Percentiles rank a stretch among this genome's conserved stretches.
Evolutionary conservation across 1,139 yeast genomes (phyloP).

Genomic region (Pichia sp.): DNA sequence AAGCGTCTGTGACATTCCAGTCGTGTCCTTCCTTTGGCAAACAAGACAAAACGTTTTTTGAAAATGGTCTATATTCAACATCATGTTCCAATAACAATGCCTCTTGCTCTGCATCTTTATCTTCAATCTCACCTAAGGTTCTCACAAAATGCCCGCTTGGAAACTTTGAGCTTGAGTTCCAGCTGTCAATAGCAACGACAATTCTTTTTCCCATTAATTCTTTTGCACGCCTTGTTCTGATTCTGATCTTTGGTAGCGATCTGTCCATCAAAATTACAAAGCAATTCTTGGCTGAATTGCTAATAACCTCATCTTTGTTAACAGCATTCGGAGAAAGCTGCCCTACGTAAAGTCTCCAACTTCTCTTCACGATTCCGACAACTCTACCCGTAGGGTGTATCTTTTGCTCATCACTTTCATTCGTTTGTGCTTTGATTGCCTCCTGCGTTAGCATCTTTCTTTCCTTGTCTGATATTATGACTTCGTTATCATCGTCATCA

Average conservation of each 20-base stretch:
- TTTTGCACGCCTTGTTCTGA: slow-evolving; percentile 79
- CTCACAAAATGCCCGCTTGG: slow-evolving; percentile 97
- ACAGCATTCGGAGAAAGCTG: slow-evolving; percentile 83
- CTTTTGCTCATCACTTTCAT: slow-evolving; percentile 38
- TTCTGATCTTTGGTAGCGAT: slow-evolving; percentile 80
- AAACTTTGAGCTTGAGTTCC: slow-evolving; percentile 80
- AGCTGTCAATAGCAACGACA: slow-evolving; percentile 85
- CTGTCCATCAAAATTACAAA: slow-evolving; percentile 87
- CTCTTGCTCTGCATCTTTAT: slow-evolving; percentile 94
- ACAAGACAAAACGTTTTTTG: slow-evolving; percentile 87
- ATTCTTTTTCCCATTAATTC: slow-evolving; percentile 83
- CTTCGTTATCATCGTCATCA: slow-evolving; percentile 47
- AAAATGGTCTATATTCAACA: slow-evolving; percentile 93
- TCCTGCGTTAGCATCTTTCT: slow-evolving; percentile 71
- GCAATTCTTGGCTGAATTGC: slow-evolving; percentile 68
- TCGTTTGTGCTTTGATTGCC: slow-evolving; percentile 59
- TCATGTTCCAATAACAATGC: slow-evolving; percentile 91
- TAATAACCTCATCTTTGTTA: slow-evolving; percentile 42
- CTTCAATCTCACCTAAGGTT: slow-evolving; percentile 83
- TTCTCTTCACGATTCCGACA: slow-evolving; percentile 83
- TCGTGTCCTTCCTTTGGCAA: slow-evolving; percentile 88
- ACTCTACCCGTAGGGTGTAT: slow-evolving; percentile 88
- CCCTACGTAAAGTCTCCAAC: slow-evolving; percentile 96
- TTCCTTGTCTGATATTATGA: slow-evolving; percentile 69
- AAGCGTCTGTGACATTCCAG: slow-evolving; percentile 79